Evolutionary conservation across 1,284 basidiomycete species (phyloP), one percentile per base, ranked within the genome.

Genomic region (Gymnopus androsaceus): DNA sequence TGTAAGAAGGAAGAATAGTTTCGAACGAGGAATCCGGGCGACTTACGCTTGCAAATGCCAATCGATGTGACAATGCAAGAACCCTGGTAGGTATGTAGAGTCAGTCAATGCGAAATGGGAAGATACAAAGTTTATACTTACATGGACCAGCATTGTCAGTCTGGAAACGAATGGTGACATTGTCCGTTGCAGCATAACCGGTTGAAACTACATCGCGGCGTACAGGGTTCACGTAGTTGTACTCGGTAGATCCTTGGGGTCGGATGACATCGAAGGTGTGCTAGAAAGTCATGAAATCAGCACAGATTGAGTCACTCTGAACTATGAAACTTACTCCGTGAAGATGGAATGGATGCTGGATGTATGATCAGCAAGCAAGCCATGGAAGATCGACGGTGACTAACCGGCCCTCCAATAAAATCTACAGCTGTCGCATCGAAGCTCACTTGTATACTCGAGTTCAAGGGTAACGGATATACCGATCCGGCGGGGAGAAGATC

Each of bases 251-350:
- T 27, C 69, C 72, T 2, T 72, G 72, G 50, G 67, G 75, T 56
- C 75, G 72, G 25, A 78, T 61, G 8, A 79, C 72, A 14, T 64
- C 69, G 58, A 80, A 80, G 1, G 66, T 51, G 50, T 80, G 78
- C 73, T 77, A 33, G 21, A 19, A 31, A 17, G 11, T 17, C 21
- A 23, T n/a, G 25, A 34, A n/a, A 27, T 25, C 3, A 34, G 25
- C 23, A 38, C 4, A 30, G 2, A 21, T 14, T 37, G 31, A 34
- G 21, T 11, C 12, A 9, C 25, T 55, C n/a, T 30, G 14, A 17
- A 42, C 21, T 17, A 37, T 33, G n/a, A 12, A 17, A 64, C 67
- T 40, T 60, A 72, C 70, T 1, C 71, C 71, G 55, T 72, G 71
- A 36, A 73, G 61, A 62, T 73, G 70, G 63, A 68, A 66, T 4